Conservation (phyloP, 75 land plant genomes). For the Pinus albicaulis region DNA sequence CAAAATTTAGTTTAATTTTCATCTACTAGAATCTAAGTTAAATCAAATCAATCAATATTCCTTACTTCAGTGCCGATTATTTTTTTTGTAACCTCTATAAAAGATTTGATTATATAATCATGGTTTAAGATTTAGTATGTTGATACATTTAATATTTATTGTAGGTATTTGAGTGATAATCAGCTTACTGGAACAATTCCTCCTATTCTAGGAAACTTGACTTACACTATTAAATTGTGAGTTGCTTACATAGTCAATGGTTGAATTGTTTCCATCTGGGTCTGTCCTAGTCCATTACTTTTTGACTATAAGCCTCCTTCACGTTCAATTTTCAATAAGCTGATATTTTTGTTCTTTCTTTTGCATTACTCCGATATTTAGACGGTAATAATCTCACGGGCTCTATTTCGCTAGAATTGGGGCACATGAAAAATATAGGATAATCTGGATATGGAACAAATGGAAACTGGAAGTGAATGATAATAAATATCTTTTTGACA, state of each 20-base stretch:
- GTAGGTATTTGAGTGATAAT: conserved; percentile 90
- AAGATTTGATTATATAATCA: background rate
- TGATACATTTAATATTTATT: background rate
- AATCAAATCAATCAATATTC: background rate
- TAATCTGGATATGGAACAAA: conserved; percentile 37
- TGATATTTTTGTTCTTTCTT: background rate
- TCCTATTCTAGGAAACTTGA: conserved; percentile 83
- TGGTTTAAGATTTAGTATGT: background rate
- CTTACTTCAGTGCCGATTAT: background rate
- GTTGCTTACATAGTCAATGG: conserved; percentile 9
- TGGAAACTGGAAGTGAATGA: background rate
- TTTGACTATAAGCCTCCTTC: too few species aligned
- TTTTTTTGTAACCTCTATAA: background rate
- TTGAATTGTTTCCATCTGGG: background rate
- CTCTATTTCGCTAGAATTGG: conserved; percentile 75
- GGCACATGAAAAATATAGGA: conserved; percentile 81
- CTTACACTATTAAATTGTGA: conserved; percentile 85
- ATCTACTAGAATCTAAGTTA: too few species aligned
- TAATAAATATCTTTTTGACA: background rate
- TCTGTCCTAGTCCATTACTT: background rate
- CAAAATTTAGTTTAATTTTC: too few species aligned
- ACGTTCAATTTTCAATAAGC: background rate
- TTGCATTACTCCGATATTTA: conserved; percentile 42
- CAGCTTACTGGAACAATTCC: conserved; percentile 79
- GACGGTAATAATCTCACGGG: conserved; percentile 74